These are phyloP conservation scores for Forsythia viridissima DNA, from an alignment of 257 asterid genomes.

Conservation along the genomic window DNA sequence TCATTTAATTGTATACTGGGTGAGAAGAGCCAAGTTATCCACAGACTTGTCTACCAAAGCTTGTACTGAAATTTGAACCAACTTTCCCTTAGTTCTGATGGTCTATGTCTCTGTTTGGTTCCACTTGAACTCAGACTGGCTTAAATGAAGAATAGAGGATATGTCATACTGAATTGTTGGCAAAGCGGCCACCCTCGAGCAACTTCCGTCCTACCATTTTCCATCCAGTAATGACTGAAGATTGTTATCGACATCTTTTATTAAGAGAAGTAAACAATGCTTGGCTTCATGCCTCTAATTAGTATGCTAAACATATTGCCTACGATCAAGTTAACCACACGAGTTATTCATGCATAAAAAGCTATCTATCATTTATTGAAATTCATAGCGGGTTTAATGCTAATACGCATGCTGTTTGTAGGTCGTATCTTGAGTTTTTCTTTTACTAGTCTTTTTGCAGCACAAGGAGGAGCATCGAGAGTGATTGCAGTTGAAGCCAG, in stretches of 20 bases:
- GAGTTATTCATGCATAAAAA: slow-evolving; percentile 8
- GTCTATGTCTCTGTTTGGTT: background rate
- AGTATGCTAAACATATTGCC: background rate
- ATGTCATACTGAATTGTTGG: background rate
- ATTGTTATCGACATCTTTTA: background rate
- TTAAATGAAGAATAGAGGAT: background rate
- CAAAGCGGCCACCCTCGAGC: background rate
- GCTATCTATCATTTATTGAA: background rate
- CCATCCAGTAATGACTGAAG: background rate
- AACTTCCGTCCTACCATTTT: background rate
- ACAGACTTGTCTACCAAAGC: background rate
- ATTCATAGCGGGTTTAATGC: background rate
- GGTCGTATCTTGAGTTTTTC: slow-evolving; percentile 16
- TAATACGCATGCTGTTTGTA: slow-evolving; percentile 5
- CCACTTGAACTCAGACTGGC: background rate
- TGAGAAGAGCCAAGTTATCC: background rate
- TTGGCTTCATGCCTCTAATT: background rate
- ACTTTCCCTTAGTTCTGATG: background rate
- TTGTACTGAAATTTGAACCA: background rate
- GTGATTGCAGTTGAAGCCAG: slow-evolving; percentile 94
- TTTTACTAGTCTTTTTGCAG: slow-evolving; percentile 83
- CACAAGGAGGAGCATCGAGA: slow-evolving; percentile 89
- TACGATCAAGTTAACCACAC: background rate
- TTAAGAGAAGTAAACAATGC: background rate
- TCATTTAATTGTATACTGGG: background rate